Evolutionary conservation across 1,284 basidiomycete species (phyloP).

Genomic region (Kalmanozyma brasiliensis): DNA sequence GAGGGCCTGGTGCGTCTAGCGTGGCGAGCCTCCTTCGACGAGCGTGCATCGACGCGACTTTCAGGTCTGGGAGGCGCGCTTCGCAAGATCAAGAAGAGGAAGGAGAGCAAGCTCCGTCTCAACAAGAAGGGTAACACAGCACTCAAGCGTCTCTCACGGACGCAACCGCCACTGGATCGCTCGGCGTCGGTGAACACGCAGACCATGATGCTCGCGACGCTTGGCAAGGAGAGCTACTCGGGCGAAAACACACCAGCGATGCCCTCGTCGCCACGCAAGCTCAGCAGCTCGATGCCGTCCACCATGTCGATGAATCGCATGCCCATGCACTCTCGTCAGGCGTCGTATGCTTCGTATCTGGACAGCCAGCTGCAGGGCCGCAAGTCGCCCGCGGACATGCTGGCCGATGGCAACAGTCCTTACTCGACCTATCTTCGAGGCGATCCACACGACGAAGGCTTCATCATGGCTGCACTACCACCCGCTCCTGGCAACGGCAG

Average conservation of each 20-base stretch:
- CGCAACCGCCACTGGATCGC: constrained; percentile 21
- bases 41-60: constrained; percentile 62
- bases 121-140: constrained; percentile 27
- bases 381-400: constrained; percentile 39
- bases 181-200: constrained; percentile 27
- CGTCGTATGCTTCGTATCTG: constrained; percentile 54
- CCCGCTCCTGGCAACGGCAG: constrained; percentile 14
- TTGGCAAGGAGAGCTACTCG: constrained; percentile 24
- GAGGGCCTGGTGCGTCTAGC: constrained; percentile 84
- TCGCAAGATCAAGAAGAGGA: constrained; percentile 46
- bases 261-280: constrained; percentile 26
- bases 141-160: constrained; percentile 10
- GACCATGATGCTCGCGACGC: constrained; percentile 30
- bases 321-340: constrained; percentile 54
- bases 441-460: constrained; percentile 57
- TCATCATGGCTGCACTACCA: constrained; percentile 61
- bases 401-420: constrained; percentile 38
- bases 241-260: constrained; percentile 26
- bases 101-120: constrained; percentile 50
- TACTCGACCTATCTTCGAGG: constrained; percentile 52
- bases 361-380: constrained; percentile 44
- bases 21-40: constrained; percentile 84
- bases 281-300: constrained; percentile 31
- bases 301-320: constrained; percentile 41
- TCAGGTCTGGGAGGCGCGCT: constrained; percentile 58